These are phyloP conservation scores for Aphanomyces stellatus DNA, from an alignment of 352 stramenopile genomes.

Conservation along the genomic window DNA sequence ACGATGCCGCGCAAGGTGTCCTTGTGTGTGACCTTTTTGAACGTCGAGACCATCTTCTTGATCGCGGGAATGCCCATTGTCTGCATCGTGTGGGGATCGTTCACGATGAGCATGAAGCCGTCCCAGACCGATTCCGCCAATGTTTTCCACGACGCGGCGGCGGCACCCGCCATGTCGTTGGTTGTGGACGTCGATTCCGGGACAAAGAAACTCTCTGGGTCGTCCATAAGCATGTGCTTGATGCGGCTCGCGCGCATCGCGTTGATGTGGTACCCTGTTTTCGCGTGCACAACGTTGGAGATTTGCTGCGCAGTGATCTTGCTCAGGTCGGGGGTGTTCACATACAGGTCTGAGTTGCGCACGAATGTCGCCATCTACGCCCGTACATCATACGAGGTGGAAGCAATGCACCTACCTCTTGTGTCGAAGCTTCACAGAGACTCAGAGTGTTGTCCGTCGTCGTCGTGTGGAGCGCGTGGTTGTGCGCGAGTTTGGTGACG, in stretches of 20 bases:
- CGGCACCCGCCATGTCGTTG: neutral
- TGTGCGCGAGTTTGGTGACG: conserved; percentile 5
- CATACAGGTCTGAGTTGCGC: conserved; percentile 13
- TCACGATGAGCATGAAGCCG: conserved; percentile 16
- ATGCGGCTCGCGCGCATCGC: conserved; percentile 16
- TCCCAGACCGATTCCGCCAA: conserved; percentile 16
- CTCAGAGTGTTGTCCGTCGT: neutral
- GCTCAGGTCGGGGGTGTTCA: neutral
- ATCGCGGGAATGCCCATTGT: neutral
- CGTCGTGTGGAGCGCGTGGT: conserved; percentile 6
- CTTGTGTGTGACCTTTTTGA: conserved; percentile 7
- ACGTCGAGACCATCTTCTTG: conserved; percentile 17
- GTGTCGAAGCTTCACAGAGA: conserved; percentile 9
- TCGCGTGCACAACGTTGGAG: conserved; percentile 4
- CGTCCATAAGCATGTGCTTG: conserved; percentile 13
- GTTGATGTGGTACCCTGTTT: conserved; percentile 19
- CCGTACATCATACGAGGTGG: neutral
- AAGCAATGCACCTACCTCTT: neutral
- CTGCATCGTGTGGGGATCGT: conserved; percentile 6
- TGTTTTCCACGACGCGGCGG: neutral
- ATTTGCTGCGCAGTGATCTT: conserved; percentile 19
- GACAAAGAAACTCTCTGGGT: neutral
- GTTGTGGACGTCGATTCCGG: neutral
- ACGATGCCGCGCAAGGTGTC: conserved; percentile 11
- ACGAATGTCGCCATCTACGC: conserved; percentile 9